Evolutionary conservation across 129 eudicot genomes (phyloP).

Genomic region (Artemisia annua): DNA sequence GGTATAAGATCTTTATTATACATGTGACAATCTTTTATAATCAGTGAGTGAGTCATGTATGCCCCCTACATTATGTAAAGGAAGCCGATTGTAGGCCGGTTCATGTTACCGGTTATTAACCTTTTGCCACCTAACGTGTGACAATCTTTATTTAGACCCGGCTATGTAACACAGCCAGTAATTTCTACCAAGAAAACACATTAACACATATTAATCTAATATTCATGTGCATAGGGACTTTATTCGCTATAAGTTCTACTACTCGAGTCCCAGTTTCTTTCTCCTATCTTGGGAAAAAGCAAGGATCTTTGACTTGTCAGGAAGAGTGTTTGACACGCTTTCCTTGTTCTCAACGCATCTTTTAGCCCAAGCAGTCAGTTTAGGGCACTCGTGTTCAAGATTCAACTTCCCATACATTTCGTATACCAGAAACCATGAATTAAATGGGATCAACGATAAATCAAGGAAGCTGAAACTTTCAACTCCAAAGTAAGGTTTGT

Average conservation of each 20-base stretch:
- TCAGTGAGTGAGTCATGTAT: no score
- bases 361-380: slow-evolving; percentile 47
- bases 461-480: slow-evolving; percentile 41
- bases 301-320: slow-evolving; percentile 29
- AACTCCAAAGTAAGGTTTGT: slow-evolving; percentile 55
- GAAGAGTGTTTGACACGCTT: slow-evolving; percentile 41
- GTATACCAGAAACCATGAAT: slow-evolving; percentile 46
- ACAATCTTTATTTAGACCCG: not conserved
- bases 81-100: no score
- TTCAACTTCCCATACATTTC: slow-evolving; percentile 48
- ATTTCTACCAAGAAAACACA: not conserved
- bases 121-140: no score
- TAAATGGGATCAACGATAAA: slow-evolving; percentile 43
- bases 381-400: slow-evolving; percentile 50
- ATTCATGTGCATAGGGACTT: no score
- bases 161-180: not conserved
- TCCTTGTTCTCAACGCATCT: slow-evolving; percentile 48
- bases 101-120: no score
- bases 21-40: not conserved
- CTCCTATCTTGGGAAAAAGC: slow-evolving; percentile 27
- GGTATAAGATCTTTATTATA: not conserved
- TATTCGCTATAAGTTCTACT: slow-evolving; percentile 9
- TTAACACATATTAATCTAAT: no score
- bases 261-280: slow-evolving; percentile 20
- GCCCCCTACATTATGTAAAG: no score